Conservation (phyloP, 768 basidiomycete genomes). For the Serendipita indica region DNA sequence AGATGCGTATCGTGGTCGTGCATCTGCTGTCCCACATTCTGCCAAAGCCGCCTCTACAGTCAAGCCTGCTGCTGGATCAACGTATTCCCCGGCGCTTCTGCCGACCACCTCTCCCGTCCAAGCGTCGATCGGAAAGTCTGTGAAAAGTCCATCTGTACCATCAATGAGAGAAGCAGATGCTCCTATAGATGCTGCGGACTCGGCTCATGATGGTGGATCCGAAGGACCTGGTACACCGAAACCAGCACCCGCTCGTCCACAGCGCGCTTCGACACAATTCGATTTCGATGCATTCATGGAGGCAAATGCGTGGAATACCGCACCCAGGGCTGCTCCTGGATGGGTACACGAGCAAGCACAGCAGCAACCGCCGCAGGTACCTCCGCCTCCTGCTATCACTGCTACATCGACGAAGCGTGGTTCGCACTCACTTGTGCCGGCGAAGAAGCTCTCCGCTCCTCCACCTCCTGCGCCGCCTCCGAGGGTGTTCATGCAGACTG, state of each 20-base stretch:
- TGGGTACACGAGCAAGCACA: too few relatives aligned
- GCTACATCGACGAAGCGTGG: background rate
- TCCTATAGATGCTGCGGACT: background rate
- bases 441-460: background rate
- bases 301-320: constrained; percentile 2
- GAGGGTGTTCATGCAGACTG: background rate
- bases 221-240: background rate
- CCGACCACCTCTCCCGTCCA: background rate
- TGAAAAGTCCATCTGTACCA: background rate
- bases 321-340: too few relatives aligned
- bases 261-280: background rate
- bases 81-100: constrained; percentile 7
- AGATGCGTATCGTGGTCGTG: too few relatives aligned
- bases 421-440: background rate
- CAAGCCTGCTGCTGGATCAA: background rate
- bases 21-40: background rate
- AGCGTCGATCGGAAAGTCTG: background rate
- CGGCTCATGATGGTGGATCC: background rate
- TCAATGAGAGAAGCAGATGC: constrained; percentile 2
- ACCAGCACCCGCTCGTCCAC: background rate
- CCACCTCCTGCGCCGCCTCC: background rate
- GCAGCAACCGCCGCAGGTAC: too few relatives aligned
- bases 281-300: constrained; percentile 6
- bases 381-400: too few relatives aligned
- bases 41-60: background rate